Evolutionary conservation across 169 alveolate species (phyloP), one percentile per base, ranked within the genome.

Genomic region (Plasmodium vivax): DNA sequence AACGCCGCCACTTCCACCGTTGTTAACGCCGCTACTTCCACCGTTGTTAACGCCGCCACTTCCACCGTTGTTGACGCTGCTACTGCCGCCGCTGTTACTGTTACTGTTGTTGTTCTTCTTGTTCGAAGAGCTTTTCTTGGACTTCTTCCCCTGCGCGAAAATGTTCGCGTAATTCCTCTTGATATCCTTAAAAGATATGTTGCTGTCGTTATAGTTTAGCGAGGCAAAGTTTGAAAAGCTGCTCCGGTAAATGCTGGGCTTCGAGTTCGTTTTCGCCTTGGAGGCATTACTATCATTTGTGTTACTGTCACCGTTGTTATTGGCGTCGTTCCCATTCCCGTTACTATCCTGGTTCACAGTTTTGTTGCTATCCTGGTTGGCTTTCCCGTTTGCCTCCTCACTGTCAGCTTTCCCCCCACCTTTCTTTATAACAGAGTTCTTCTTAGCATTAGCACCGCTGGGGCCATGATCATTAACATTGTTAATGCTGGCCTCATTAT

Each of bases 91-190:
- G 43, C 8, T 47, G 10, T 93, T 30, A 23, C 27, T 23, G 27
- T 82, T 51, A 62, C n/a, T 75, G 23, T 41, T 75, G 16, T 75
- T 77, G 19, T 81, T 80, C 81, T 75, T 80, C 34, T 82, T 82
- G 27, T 30, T 84, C 56, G 88, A 73, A 43, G 83, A 16, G 43
- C 51, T 68, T 75, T 79, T 84, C 23, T 82, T 92, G 45, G 93
- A 27, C 71, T 77, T 92, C 19, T 92, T 85, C 19, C 43, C 93
- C 45, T 84, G 88, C 5, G 95, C 93, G 75, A 92, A 84, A 54
- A 92, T 92, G 47, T 72, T 92, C n/a, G 92, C 90, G 82, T 92
- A 84, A 79, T 79, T 84, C 51, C 90, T 77, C 38, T 92, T 84
- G 30, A 84, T 85, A 47, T 85, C 93, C 56, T 92, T 80, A 84